Evolutionary conservation across 345 rosid genomes (phyloP).

Genomic region (Nasturtium officinale): DNA sequence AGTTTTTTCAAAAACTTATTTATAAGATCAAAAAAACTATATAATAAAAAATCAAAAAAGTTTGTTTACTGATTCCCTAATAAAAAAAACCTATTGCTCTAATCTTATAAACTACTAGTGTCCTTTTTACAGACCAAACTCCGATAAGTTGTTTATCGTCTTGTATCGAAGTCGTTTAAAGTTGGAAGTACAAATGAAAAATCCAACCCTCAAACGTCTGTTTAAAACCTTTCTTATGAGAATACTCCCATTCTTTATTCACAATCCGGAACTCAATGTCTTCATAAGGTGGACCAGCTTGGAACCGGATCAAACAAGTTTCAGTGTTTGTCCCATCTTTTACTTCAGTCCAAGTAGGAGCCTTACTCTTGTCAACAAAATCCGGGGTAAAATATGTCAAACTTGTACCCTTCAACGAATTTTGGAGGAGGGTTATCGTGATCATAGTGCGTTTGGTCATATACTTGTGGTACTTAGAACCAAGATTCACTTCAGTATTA

Average conservation of each 20-base stretch:
- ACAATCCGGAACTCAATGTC: constrained; percentile 85
- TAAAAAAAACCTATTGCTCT: neutral
- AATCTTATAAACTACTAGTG: neutral
- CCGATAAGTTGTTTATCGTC: constrained; percentile 50
- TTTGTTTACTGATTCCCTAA: neutral
- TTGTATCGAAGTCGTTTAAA: constrained; percentile 87
- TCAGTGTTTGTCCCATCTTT: constrained; percentile 76
- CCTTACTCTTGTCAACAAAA: constrained; percentile 77
- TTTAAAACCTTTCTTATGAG: constrained; percentile 89
- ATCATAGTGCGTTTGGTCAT: constrained; percentile 83
- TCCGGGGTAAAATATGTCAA: constrained; percentile 94
- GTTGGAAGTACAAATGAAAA: constrained; percentile 82
- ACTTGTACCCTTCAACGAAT: constrained; percentile 88
- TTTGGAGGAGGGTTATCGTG: constrained; percentile 97
- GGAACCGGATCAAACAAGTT: constrained; percentile 82
- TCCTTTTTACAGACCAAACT: constrained; percentile 15
- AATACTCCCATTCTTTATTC: constrained; percentile 94
- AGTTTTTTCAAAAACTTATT: constrained; percentile 14
- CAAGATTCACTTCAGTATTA: constrained; percentile 85
- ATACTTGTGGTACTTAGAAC: too few species aligned
- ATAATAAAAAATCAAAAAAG: neutral
- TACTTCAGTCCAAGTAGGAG: constrained; percentile 69
- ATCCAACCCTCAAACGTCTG: constrained; percentile 89
- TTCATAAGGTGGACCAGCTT: constrained; percentile 91
- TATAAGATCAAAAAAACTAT: neutral